phyloP scores from a whole-genome alignment of 257 asterid genomes.

The Salvia splendens region DNA sequence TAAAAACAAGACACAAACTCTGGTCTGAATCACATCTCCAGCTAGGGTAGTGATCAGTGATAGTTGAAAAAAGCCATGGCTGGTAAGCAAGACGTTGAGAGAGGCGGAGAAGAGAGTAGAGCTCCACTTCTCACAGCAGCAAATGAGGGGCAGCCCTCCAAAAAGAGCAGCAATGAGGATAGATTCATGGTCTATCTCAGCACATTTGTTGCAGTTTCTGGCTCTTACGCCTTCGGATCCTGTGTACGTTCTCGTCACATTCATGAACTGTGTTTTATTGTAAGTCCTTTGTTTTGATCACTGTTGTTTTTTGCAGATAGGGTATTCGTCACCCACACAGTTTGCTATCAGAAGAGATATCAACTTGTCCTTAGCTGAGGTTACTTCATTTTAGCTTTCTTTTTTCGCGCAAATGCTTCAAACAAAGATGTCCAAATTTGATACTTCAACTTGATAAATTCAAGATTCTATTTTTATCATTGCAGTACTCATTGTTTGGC shows the following conservation, averaged over 20 bases:
- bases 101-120: conserved; percentile 39
- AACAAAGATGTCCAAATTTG: not conserved
- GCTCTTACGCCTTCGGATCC: conserved; percentile 82
- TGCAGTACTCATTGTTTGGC: conserved; percentile 89
- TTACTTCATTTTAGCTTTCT: conserved; percentile 18
- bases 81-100: conserved; percentile 41
- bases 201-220: conserved; percentile 85
- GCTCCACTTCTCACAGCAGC: conserved; percentile 50
- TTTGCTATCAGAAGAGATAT: conserved; percentile 68
- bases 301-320: conserved; percentile 55
- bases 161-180: conserved; percentile 43
- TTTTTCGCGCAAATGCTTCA: not conserved
- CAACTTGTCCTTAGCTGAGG: conserved; percentile 79
- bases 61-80: conserved; percentile 29
- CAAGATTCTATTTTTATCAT: not conserved
- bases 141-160: conserved; percentile 25
- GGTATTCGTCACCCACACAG: conserved; percentile 95
- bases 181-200: conserved; percentile 76
- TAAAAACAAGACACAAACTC: not conserved
- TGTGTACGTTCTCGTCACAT: conserved; percentile 53
- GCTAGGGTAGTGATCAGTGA: conserved; percentile 15
- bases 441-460: not conserved
- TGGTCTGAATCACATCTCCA: not conserved
- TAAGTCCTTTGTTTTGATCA: not conserved
- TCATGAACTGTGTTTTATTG: not conserved